Evolutionary conservation across 305 asterid genomes (phyloP).

Genomic region (Fraxinus baroniana): DNA sequence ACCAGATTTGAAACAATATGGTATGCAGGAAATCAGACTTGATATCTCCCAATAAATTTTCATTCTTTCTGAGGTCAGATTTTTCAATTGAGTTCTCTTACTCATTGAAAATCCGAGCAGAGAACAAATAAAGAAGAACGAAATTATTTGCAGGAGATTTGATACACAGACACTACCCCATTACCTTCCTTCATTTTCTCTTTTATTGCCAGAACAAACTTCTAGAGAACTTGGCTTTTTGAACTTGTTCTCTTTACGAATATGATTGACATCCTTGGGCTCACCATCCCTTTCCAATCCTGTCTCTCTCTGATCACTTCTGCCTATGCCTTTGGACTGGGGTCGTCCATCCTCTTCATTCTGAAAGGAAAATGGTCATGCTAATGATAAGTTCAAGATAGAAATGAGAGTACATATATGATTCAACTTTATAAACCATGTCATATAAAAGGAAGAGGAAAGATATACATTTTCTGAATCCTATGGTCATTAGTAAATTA

Average conservation of each 20-base stretch:
- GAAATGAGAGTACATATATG: not conserved
- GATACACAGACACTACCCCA: slow-evolving; percentile 44
- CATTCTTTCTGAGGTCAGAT: not conserved
- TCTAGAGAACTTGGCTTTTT: slow-evolving; percentile 50
- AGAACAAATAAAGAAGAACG: not conserved
- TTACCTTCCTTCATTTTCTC: slow-evolving; percentile 46
- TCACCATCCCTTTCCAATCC: slow-evolving; percentile 41
- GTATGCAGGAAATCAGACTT: not conserved
- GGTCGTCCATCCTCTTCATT: slow-evolving; percentile 43
- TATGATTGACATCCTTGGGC: slow-evolving; percentile 34
- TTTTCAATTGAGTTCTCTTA: not conserved
- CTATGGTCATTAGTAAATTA: not conserved
- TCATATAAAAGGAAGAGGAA: not conserved
- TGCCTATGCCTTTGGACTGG: slow-evolving; percentile 6
- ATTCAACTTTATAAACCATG: not conserved
- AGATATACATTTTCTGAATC: not conserved
- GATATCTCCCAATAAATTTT: not conserved
- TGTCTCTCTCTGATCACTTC: not conserved
- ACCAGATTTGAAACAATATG: not conserved
- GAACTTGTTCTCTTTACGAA: slow-evolving; percentile 45
- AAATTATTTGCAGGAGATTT: slow-evolving; percentile 28
- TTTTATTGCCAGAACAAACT: slow-evolving; percentile 37
- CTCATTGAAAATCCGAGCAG: not conserved
- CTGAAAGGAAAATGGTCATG: slow-evolving; percentile 23
- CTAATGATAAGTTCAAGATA: not conserved